Conservation (phyloP, 2,329 filamentous ascomycete species). For the Microcyclosporella mali region DNA sequence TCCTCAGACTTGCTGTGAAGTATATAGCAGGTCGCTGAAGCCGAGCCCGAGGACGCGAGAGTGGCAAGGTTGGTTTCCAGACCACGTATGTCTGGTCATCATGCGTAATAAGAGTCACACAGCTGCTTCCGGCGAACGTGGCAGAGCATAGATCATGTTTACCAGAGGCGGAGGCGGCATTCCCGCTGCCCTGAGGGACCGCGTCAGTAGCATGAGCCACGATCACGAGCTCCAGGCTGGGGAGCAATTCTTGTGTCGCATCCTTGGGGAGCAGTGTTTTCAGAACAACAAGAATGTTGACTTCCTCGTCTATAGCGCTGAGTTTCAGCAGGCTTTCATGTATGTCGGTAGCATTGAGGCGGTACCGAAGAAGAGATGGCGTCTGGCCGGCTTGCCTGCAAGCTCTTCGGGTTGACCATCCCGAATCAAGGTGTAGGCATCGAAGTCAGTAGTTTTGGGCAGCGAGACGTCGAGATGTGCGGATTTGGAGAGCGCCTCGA, state of each 20-base stretch:
- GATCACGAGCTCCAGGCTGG: constrained; percentile 23
- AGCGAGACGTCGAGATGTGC: constrained; percentile 26
- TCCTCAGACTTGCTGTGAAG: constrained; percentile 42
- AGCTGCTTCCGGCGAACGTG: constrained; percentile 7
- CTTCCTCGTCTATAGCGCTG: constrained; percentile 24
- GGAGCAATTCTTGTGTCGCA: constrained; percentile 19
- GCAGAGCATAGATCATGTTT: constrained; percentile 27
- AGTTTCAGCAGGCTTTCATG: constrained; percentile 18
- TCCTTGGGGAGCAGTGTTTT: constrained; percentile 17
- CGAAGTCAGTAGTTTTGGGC: constrained; percentile 18
- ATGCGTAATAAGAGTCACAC: constrained; percentile 16
- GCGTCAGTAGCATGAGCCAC: constrained; percentile 30
- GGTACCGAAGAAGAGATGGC: constrained; percentile 29
- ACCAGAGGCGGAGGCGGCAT: constrained; percentile 25
- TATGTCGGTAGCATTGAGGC: not conserved
- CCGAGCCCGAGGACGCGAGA: constrained; percentile 47
- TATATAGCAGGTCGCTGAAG: constrained; percentile 61
- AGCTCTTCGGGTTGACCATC: constrained; percentile 21
- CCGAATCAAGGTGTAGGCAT: constrained; percentile 15
- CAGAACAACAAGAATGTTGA: constrained; percentile 21
- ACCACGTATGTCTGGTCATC: constrained; percentile 23
- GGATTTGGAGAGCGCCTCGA: constrained; percentile 19
- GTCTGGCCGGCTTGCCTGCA: constrained; percentile 17
- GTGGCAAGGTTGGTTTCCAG: constrained; percentile 25
- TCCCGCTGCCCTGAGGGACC: constrained; percentile 25